Conservation (phyloP, 2,329 filamentous ascomycete genomes). For the Alternaria viburni region DNA sequence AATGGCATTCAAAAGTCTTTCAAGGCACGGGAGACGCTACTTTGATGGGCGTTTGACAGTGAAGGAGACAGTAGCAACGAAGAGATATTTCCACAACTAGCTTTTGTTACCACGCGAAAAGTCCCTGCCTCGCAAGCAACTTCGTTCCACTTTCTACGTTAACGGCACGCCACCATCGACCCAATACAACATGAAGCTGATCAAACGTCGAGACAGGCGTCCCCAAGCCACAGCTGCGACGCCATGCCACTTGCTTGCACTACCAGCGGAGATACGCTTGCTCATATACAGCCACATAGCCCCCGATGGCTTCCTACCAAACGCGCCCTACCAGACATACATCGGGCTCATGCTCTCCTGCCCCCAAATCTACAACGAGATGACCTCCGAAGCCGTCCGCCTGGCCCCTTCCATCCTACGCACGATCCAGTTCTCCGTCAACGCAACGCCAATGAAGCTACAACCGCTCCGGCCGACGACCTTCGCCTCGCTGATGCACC, state of each 20-base stretch:
- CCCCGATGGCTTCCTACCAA: background rate
- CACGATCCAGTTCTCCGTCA: background rate
- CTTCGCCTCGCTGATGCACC: conserved; percentile 1
- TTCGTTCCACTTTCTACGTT: background rate
- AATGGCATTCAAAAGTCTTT: background rate
- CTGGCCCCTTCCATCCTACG: background rate
- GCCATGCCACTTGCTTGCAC: background rate
- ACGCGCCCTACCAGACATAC: background rate
- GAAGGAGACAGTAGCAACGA: background rate
- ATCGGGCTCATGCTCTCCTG: conserved; percentile 5
- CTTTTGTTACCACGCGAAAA: background rate
- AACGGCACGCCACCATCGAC: background rate
- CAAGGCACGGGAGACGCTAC: background rate
- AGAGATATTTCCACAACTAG: background rate
- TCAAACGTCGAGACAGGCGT: background rate
- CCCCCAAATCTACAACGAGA: conserved; percentile 4
- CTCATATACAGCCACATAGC: background rate
- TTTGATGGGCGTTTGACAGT: background rate
- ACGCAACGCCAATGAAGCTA: background rate
- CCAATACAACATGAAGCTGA: background rate
- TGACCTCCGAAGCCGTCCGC: background rate
- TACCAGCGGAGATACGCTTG: background rate
- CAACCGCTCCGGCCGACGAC: background rate
- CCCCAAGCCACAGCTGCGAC: background rate
- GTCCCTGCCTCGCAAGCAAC: background rate